phyloP scores from a whole-genome alignment of 2,329 filamentous ascomycete genomes.

The Aureobasidium sp. region DNA sequence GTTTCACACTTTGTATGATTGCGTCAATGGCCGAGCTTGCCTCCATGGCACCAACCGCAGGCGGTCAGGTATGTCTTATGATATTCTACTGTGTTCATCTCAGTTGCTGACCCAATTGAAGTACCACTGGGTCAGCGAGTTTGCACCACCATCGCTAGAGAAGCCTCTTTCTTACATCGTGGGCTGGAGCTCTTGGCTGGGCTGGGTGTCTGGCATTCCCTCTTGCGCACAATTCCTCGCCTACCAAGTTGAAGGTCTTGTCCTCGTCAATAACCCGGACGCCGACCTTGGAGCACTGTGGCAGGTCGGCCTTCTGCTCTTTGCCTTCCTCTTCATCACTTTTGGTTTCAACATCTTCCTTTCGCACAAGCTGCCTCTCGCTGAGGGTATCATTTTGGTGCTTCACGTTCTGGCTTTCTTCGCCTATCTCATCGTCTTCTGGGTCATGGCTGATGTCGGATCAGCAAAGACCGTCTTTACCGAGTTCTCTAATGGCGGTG shows the following conservation, averaged over 20 bases:
- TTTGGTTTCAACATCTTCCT: slow-evolving; percentile 32
- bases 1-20: slow-evolving; percentile 19
- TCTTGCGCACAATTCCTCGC: slow-evolving; percentile 19
- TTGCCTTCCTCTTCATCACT: slow-evolving; percentile 28
- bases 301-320: slow-evolving; percentile 35
- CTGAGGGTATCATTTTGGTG: slow-evolving; percentile 30
- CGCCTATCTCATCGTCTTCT: slow-evolving; percentile 21
- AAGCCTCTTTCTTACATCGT: slow-evolving; percentile 41
- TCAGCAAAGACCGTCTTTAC: slow-evolving; percentile 27
- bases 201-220: slow-evolving; percentile 26
- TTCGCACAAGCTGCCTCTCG: slow-evolving; percentile 28
- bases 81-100: neutral
- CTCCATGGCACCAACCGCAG: slow-evolving; percentile 38
- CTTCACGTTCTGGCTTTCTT: slow-evolving; percentile 41
- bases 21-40: slow-evolving; percentile 34
- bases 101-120: neutral
- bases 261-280: slow-evolving; percentile 30
- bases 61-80: slow-evolving; percentile 34
- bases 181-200: slow-evolving; percentile 38
- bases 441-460: slow-evolving; percentile 27
- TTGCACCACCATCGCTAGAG: slow-evolving; percentile 36
- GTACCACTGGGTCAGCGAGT: slow-evolving; percentile 24
- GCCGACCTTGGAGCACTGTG: slow-evolving; percentile 30
- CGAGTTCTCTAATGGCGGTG: slow-evolving; percentile 34
- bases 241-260: slow-evolving; percentile 22